These are phyloP conservation scores for Acmispon strigosus DNA, from an alignment of 306 rosid genomes.

Conservation along the genomic window DNA sequence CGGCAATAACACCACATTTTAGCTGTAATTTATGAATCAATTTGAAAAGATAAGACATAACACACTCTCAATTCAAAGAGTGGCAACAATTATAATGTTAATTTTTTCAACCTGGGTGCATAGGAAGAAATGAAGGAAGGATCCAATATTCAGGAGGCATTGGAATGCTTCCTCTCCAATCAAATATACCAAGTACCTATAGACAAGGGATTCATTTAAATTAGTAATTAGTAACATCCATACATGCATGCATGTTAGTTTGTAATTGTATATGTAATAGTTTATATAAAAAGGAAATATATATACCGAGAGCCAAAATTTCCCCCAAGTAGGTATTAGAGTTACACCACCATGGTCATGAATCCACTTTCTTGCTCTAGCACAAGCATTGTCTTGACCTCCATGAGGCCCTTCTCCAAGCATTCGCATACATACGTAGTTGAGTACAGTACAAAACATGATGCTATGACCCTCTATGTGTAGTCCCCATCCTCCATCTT, in stretches of 20 bases:
- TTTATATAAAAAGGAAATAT: background rate
- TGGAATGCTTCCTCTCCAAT: slow-evolving; percentile 68
- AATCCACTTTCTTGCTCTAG: slow-evolving; percentile 65
- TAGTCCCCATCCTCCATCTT: slow-evolving; percentile 89
- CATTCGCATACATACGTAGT: slow-evolving; percentile 55
- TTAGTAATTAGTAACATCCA: background rate
- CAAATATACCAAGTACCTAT: slow-evolving; percentile 62
- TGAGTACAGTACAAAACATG: slow-evolving; percentile 62
- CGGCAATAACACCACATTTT: slow-evolving; percentile 89
- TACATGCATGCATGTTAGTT: too few species aligned
- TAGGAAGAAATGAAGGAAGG: slow-evolving; percentile 70
- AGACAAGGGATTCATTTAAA: background rate
- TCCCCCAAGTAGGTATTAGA: slow-evolving; percentile 77
- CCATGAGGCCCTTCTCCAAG: slow-evolving; percentile 70
- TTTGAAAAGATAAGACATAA: background rate
- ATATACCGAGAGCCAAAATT: slow-evolving; percentile 73
- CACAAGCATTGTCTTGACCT: slow-evolving; percentile 54
- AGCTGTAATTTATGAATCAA: slow-evolving; percentile 42
- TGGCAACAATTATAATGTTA: background rate
- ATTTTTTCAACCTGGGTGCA: slow-evolving; percentile 49
- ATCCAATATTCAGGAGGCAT: slow-evolving; percentile 88
- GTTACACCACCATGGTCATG: slow-evolving; percentile 55
- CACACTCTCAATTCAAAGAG: slow-evolving; percentile 2
- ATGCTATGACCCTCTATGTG: slow-evolving; percentile 73
- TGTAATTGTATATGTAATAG: background rate